Evolutionary conservation across 1,284 basidiomycete species (phyloP).

Genomic region (Spongiforma sp.): DNA sequence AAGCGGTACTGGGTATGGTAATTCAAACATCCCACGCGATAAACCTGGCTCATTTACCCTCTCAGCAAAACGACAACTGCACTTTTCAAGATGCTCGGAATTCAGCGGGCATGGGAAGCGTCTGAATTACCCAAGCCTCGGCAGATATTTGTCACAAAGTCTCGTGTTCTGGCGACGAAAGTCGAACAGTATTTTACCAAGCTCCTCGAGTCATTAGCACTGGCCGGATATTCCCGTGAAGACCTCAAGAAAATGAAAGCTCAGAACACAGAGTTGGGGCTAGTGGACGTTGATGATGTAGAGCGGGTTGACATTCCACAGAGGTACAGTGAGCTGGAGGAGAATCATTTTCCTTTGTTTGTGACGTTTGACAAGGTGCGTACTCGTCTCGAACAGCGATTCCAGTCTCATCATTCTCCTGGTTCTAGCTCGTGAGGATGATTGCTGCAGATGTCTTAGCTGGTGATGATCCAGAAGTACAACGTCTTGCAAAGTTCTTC

Average conservation of each 20-base stretch:
- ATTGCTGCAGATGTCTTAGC: conserved; percentile 28
- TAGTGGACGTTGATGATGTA: conserved; percentile 56
- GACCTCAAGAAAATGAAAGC: conserved; percentile 41
- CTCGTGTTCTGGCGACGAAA: conserved; percentile 63
- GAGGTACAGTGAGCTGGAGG: conserved; percentile 61
- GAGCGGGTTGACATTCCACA: conserved; percentile 55
- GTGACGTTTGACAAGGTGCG: conserved; percentile 66
- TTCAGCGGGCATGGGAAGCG: conserved; percentile 56
- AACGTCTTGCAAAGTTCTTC: conserved; percentile 18
- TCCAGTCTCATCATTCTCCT: conserved; percentile 7
- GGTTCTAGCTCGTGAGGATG: conserved; percentile 20
- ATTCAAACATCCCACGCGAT: background rate
- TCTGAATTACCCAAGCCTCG: conserved; percentile 48
- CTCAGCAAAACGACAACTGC: conserved; percentile 76
- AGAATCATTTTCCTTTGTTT: conserved; percentile 74
- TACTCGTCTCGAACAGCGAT: background rate
- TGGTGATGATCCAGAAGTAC: conserved; percentile 12
- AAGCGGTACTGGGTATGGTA: conserved; percentile 71
- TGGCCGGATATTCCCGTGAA: conserved; percentile 43
- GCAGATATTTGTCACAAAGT: conserved; percentile 78
- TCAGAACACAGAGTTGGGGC: conserved; percentile 37
- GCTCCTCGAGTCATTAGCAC: conserved; percentile 52
- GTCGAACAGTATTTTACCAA: conserved; percentile 70
- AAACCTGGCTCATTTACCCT: conserved; percentile 5
- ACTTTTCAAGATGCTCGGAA: conserved; percentile 74